Evolutionary conservation across 148 eudicot genomes (phyloP), one percentile per base, ranked within the genome.

Genomic region (Talinum fruticosum): DNA sequence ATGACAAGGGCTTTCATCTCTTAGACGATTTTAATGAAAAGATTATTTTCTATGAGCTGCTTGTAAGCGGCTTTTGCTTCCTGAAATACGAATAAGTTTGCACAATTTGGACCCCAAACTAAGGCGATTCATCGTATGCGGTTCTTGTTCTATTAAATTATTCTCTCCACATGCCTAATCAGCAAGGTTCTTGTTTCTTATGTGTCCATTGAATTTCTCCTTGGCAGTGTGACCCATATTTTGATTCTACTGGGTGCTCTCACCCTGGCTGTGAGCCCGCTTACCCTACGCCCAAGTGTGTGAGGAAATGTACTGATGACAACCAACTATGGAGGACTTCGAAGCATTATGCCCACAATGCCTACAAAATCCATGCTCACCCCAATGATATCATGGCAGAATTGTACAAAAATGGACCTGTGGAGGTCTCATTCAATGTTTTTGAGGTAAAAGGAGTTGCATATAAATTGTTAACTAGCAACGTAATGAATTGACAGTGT

Each of bases 251-350:
- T 66, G 98, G 98, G 38, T 94, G 98, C 79, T 86, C 89, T 18
- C 98, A 94, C 85, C 98, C 98, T 44, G 98, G 98, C 54, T 94
- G 98, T 82, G 97, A 94, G 74, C 98, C 98, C 68, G 92, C 71
- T 73, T 94, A 89, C 75, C 89, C 95, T 53, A 94, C 98, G 61
- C 98, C 98, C n/a, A 88, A 85, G 79, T 94, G 98, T 73, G 77
- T 80, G 66, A 88, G 81, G 81, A 86, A 86, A 84, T 94, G 98
- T 72, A 74, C 71, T 28, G 80, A 75, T 45, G 83, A 83, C 64
- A 94, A 92, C 80, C 83, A 89, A 79, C 73, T 88, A 32, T 94
- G 98, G 98, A 84, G 75, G 47, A n/a, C 89, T 26, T 88, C 94
- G 16, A 94, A 94, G 81, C 98, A 88, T 79, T 94, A 59, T 82